phyloP scores from a whole-genome alignment of 2,329 filamentous ascomycete species.

The Aspergillus carbonarius region DNA sequence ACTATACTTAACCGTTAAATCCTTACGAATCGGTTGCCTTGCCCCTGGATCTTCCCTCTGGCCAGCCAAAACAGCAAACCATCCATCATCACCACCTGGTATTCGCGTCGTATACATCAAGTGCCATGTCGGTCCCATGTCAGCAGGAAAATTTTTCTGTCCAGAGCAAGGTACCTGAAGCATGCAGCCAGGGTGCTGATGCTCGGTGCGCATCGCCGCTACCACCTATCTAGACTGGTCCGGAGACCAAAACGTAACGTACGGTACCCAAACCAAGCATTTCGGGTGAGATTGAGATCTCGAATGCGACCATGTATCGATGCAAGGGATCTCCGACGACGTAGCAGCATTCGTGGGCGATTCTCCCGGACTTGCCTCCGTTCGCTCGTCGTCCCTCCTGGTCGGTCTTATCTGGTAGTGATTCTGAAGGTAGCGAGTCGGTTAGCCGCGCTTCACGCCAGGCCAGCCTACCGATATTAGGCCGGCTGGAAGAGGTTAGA shows the following conservation, averaged over 20 bases:
- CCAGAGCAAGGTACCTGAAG: slow-evolving; percentile 1
- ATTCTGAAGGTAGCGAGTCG: background rate
- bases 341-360: background rate
- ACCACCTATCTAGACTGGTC: background rate
- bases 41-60: slow-evolving; percentile 4
- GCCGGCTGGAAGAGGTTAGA: background rate
- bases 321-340: slow-evolving; percentile 4
- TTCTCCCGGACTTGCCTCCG: background rate
- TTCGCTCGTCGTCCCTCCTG: background rate
- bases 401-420: background rate
- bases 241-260: background rate
- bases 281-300: slow-evolving; percentile 5
- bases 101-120: background rate
- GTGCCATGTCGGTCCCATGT: background rate
- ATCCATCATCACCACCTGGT: slow-evolving; percentile 1
- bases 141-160: background rate
- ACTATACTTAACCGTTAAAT: background rate
- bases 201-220: background rate
- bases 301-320: background rate
- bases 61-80: background rate
- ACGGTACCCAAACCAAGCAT: slow-evolving; percentile 4
- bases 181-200: slow-evolving; percentile 3
- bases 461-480: background rate
- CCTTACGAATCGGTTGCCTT: slow-evolving; percentile 7
- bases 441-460: slow-evolving; percentile 6